Evolutionary conservation across 768 basidiomycete genomes (phyloP).

Genomic region (Agrocybe pediades): DNA sequence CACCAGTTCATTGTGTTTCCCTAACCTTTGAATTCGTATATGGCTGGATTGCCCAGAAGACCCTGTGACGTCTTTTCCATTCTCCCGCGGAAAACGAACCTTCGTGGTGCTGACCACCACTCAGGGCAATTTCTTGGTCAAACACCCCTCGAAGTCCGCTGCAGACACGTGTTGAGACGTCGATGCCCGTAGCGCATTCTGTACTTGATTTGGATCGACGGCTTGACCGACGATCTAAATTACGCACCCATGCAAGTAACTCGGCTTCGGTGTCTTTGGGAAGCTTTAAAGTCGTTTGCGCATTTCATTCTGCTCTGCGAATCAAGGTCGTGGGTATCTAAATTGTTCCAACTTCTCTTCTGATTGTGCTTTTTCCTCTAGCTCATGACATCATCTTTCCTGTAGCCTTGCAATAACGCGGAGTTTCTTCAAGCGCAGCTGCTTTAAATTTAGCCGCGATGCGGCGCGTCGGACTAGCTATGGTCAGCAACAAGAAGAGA

Average conservation of each 20-base stretch:
- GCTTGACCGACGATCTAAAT: not conserved
- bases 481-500: conserved; percentile 52
- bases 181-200: not conserved
- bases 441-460: no score
- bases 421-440: conserved; percentile 45
- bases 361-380: conserved; percentile 1
- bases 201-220: not conserved
- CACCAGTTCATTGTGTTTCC: no score
- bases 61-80: no score
- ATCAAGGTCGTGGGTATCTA: no score
- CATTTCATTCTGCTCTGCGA: no score
- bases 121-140: no score
- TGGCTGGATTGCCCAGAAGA: no score
- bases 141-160: not conserved
- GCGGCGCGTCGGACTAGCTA: conserved; percentile 51
- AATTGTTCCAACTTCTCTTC: not conserved
- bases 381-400: not conserved
- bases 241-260: not conserved
- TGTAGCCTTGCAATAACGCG: conserved; percentile 47
- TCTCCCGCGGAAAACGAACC: no score
- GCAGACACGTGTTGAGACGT: not conserved
- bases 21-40: no score
- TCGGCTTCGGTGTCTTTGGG: not conserved
- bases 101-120: no score
- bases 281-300: no score